Conservation (phyloP, 257 asterid genomes). For the Scutellaria baicalensis region DNA sequence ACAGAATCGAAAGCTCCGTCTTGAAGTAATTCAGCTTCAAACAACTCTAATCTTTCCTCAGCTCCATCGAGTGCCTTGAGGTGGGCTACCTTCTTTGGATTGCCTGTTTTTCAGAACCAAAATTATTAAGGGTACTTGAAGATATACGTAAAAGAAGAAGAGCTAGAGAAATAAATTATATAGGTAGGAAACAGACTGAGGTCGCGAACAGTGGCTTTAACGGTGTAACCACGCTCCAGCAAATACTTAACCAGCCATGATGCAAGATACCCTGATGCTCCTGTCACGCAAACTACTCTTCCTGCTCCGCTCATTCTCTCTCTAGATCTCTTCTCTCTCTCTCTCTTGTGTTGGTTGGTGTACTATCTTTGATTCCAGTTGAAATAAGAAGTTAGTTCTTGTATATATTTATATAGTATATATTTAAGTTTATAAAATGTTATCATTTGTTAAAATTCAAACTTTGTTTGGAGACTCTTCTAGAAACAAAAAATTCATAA, state of each 20-base stretch:
- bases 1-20: conserved; percentile 46
- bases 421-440: no score
- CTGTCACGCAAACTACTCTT: neutral
- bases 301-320: neutral
- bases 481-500: no score
- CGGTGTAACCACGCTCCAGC: neutral
- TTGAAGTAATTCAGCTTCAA: conserved; percentile 29
- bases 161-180: no score
- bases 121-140: neutral
- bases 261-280: neutral
- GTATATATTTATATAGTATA: neutral
- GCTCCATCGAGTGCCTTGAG: conserved; percentile 44
- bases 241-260: neutral
- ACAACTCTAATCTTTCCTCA: conserved; percentile 35
- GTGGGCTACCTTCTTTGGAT: conserved; percentile 30
- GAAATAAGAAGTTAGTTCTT: no score
- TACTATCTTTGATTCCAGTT: neutral
- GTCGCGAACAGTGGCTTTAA: neutral
- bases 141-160: neutral
- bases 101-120: conserved; percentile 14
- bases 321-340: neutral
- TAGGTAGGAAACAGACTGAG: neutral
- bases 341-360: neutral
- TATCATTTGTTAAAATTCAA: neutral
- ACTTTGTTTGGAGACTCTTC: neutral